Base-by-base conservation (phyloP, 2,329 filamentous ascomycete genomes). In the Pseudophaeomoniella oleicola region DNA sequence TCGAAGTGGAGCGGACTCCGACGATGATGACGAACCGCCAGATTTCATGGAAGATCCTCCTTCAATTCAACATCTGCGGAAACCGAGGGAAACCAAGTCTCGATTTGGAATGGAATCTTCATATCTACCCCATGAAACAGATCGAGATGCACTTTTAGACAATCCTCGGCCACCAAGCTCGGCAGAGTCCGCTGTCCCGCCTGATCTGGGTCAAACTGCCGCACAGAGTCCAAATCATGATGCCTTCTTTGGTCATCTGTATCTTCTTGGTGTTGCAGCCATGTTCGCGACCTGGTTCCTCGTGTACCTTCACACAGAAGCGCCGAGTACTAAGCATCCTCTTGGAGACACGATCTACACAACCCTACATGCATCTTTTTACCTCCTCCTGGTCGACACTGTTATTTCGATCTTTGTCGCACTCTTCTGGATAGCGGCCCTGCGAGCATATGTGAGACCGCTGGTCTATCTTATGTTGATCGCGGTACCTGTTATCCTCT, bases 321-420 rank as follows among this genome's bases (percentile, higher is more conserved):
- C 78, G 1, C 79, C 81, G 4, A 64, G 63, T 37, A 67, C 68
- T 37, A 81, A 81, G 51, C 71, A 71, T 41, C 79, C 80, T 1
- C 72, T 92, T 39, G 88, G 87, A 11, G 90, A 98, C 56, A 94
- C 88, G 1, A 85, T 98, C 40, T 98, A 98, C 57, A 85, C 81
- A 11, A 86, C 84, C 3, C 63, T 98, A 22, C 79, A 82, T 47
- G 76, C 78, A 35, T 94, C 87, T 1, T 90, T 92, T 50, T 79
- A 90, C 51, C 78, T 96, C 45, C 75, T 98, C 30, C 82, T 84
- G 2, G 75, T 90, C 36, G 92, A 96, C 58, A 96, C 90, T 1
- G 57, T 96, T 13, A 78, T 94, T n/a, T 81, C 90, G 1, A 66
- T 94, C 29, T 65, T 92, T 22, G 82, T 96, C 14, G 88, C 88